phyloP scores from a whole-genome alignment of 306 rosid species.

The Delonix regia region DNA sequence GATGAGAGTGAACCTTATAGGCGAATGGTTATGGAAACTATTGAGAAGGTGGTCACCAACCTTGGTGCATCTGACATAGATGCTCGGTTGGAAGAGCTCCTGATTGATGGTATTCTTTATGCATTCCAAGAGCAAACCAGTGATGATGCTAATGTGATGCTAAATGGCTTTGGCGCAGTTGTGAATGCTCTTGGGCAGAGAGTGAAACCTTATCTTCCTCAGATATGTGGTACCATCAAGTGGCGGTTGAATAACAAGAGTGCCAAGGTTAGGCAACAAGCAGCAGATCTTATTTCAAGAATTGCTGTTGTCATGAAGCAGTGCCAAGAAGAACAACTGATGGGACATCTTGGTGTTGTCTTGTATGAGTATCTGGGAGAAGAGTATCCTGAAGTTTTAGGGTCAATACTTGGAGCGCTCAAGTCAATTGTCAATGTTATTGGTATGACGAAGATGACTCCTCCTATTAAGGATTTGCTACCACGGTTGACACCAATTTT shows the following conservation, averaged over 20 bases:
- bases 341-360: conserved; percentile 99
- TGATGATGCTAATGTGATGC: conserved; percentile 98
- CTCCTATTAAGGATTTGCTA: conserved; percentile 94
- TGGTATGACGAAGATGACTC: conserved; percentile 99
- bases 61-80: conserved; percentile 91
- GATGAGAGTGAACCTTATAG: conserved; percentile 98
- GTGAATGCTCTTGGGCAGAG: conserved; percentile 96
- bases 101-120: conserved; percentile 93
- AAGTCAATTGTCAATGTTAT: conserved; percentile 97
- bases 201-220: conserved; percentile 92
- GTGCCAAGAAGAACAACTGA: conserved; percentile 94
- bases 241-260: conserved; percentile 98
- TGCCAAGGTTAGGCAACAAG: conserved; percentile 96
- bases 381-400: conserved; percentile 94
- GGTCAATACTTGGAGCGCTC: conserved; percentile 92
- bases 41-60: conserved; percentile 94
- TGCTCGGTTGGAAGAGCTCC: conserved; percentile 90
- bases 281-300: conserved; percentile 94
- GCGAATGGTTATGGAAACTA: conserved; percentile 98
- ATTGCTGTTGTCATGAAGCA: conserved; percentile 98
- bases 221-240: conserved; percentile 97
- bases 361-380: conserved; percentile 95
- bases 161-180: conserved; percentile 94
- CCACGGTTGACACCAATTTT: conserved; percentile 93
- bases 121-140: conserved; percentile 99